Percentiles rank a stretch among this genome's conserved stretches.
phyloP scores from a whole-genome alignment of 2,329 filamentous ascomycete species.

The Phaeoacremonium minimum region DNA sequence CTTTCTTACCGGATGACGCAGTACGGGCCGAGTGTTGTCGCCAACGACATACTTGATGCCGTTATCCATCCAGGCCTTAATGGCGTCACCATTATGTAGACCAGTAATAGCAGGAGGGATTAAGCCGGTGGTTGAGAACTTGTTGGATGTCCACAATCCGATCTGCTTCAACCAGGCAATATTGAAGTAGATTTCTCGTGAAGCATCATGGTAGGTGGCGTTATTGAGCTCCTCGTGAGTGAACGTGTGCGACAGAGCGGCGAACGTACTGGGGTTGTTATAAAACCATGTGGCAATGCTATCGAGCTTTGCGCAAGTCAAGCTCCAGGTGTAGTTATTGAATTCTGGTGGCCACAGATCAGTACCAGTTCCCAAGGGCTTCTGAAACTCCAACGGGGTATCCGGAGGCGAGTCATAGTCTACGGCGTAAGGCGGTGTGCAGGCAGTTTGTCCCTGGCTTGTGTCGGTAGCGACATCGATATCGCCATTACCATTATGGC shows the following conservation, averaged over 20 bases:
- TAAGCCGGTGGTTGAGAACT: constrained; percentile 49
- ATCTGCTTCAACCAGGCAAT: constrained; percentile 52
- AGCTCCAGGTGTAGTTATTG: constrained; percentile 45
- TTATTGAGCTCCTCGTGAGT: constrained; percentile 56
- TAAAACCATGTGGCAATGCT: constrained; percentile 49
- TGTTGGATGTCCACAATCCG: constrained; percentile 37
- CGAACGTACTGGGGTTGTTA: constrained; percentile 50
- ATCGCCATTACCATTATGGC: constrained; percentile 42
- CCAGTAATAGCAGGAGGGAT: constrained; percentile 62
- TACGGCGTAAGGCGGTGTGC: constrained; percentile 32
- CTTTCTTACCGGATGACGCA: constrained; percentile 49
- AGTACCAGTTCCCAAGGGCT: constrained; percentile 44
- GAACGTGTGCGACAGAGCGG: constrained; percentile 59
- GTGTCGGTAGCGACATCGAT: constrained; percentile 49
- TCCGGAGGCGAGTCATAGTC: constrained; percentile 38
- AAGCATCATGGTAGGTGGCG: constrained; percentile 52
- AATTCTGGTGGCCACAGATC: constrained; percentile 46
- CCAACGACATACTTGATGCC: constrained; percentile 59
- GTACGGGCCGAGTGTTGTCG: constrained; percentile 54
- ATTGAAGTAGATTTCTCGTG: constrained; percentile 57
- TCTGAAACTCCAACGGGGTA: constrained; percentile 38
- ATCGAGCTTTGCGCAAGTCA: constrained; percentile 44
- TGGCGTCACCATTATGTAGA: constrained; percentile 59
- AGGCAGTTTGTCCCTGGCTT: constrained; percentile 37
- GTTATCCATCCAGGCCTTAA: constrained; percentile 54